Conservation (phyloP, 257 asterid species). For the Nicotiana undulata region DNA sequence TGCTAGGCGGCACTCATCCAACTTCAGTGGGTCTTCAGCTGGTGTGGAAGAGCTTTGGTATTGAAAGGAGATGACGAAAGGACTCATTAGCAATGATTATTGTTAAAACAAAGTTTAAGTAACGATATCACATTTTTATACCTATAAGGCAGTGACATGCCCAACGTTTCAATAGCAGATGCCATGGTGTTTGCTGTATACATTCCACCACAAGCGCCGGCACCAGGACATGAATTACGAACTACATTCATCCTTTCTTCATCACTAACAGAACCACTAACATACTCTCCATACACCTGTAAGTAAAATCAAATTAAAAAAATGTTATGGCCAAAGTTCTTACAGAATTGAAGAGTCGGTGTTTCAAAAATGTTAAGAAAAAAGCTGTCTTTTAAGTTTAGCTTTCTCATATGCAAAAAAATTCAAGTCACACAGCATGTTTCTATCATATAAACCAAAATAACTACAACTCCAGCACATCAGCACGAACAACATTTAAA, state of each 20-base stretch:
- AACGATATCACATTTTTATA: conserved; percentile 9
- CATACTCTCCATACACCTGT: conserved; percentile 93
- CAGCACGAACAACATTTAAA: neutral
- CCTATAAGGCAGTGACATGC: conserved; percentile 99
- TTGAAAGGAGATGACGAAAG: conserved; percentile 1
- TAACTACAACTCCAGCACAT: neutral
- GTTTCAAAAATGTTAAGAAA: neutral
- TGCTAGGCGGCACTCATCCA: conserved; percentile 96
- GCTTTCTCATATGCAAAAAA: neutral
- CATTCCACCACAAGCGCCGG: conserved; percentile 99
- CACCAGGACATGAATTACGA: conserved; percentile 98
- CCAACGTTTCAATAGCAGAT: conserved; percentile 93
- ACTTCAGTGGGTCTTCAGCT: conserved; percentile 90
- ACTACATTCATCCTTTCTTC: conserved; percentile 75
- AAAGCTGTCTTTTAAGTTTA: too few species aligned
- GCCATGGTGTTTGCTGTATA: conserved; percentile 99
- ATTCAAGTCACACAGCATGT: neutral
- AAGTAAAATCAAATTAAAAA: conserved; percentile 6
- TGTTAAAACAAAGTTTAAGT: neutral
- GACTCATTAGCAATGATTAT: neutral
- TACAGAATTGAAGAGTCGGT: neutral
- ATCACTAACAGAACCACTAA: conserved; percentile 78
- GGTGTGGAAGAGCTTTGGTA: conserved; percentile 84
- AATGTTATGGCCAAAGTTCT: neutral
- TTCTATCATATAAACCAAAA: neutral